phyloP scores from a whole-genome alignment of 805 yeast genomes.

The Wickerhamomyces sydowiorum region DNA sequence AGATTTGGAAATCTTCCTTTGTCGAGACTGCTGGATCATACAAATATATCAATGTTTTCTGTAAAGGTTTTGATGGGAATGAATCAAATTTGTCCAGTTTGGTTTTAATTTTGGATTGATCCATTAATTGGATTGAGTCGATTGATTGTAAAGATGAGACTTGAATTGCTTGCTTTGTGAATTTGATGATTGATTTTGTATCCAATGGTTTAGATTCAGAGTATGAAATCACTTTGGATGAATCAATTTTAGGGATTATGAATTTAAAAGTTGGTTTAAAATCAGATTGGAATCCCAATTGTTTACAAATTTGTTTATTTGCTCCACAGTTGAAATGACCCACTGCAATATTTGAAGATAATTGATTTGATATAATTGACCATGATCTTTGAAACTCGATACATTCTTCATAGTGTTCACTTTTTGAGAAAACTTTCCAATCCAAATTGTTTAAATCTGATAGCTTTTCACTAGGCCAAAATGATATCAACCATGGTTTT shows the following conservation, averaged over 20 bases:
- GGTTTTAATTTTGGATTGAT: conserved; percentile 19
- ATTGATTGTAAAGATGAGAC: conserved; percentile 25
- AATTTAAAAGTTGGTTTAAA: conserved; percentile 38
- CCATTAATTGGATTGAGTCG: conserved; percentile 1
- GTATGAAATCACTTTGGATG: conserved; percentile 35
- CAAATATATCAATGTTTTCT: conserved; percentile 47
- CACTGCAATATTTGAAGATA: conserved; percentile 31
- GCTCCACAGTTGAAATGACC: conserved; percentile 59
- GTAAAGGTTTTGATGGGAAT: conserved; percentile 27
- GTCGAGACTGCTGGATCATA: conserved; percentile 45
- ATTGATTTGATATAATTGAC: conserved; percentile 48
- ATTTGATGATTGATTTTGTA: conserved; percentile 30
- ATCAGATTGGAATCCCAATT: conserved; percentile 37
- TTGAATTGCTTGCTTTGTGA: conserved; percentile 41
- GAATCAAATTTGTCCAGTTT: background rate
- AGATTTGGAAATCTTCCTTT: conserved; percentile 56
- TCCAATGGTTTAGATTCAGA: conserved; percentile 21
- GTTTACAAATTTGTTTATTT: conserved; percentile 44
- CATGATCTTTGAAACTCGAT: conserved; percentile 47
- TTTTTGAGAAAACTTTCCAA: conserved; percentile 30
- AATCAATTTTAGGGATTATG: conserved; percentile 45
- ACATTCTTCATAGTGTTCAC: conserved; percentile 43
- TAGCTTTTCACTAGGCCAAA: conserved; percentile 55
- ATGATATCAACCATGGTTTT: conserved; percentile 52
- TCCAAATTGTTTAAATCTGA: conserved; percentile 25